Conservation (phyloP, 129 eudicot genomes). For the Tagetes patula region DNA sequence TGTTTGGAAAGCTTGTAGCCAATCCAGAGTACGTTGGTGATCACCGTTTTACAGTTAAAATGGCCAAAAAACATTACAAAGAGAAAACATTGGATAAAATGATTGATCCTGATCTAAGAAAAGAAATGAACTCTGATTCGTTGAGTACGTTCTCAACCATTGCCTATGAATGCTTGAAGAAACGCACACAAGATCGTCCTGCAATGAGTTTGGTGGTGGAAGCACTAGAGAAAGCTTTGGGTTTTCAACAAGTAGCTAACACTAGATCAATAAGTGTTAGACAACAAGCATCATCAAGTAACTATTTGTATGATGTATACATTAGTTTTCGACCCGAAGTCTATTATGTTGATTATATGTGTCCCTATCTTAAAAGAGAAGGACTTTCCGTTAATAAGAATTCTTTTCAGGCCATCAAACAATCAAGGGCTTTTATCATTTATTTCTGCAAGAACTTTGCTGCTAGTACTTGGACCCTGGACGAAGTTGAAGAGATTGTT, state of each 20-base stretch:
- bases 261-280: too few relatives aligned
- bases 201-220: conserved; percentile 11
- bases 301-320: not conserved
- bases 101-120: not conserved
- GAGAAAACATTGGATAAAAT: not conserved
- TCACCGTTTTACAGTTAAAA: not conserved
- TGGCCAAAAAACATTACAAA: not conserved
- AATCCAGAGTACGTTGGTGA: not conserved
- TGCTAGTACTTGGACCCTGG: not conserved
- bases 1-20: not conserved
- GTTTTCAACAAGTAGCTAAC: not conserved
- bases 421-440: not conserved
- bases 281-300: not conserved
- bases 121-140: not conserved
- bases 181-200: conserved; percentile 1
- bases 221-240: not conserved
- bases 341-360: too few relatives aligned
- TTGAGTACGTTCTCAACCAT: conserved; percentile 8
- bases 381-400: too few relatives aligned
- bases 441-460: not conserved
- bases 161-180: conserved; percentile 18
- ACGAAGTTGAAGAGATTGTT: not conserved
- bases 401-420: not conserved
- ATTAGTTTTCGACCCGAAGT: not conserved
- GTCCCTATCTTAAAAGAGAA: too few relatives aligned